Conservation (phyloP, 2,329 filamentous ascomycete species). For the Exophiala mesophila region DNA sequence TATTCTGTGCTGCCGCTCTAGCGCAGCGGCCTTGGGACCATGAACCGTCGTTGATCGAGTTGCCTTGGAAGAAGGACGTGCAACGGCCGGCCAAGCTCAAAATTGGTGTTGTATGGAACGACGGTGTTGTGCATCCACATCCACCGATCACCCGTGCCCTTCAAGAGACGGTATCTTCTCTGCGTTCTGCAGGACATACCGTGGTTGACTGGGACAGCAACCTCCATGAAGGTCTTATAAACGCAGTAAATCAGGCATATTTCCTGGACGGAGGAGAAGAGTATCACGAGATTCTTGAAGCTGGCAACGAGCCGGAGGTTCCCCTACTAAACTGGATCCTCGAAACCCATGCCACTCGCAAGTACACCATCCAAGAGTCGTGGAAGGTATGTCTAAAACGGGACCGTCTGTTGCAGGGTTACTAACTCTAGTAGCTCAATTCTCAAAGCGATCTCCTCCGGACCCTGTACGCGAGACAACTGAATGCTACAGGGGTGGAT, state of each 20-base stretch:
- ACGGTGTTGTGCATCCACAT: constrained; percentile 59
- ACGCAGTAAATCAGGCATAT: constrained; percentile 44
- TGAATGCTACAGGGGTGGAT: constrained; percentile 48
- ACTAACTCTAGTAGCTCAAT: constrained; percentile 31
- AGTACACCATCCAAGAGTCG: constrained; percentile 36
- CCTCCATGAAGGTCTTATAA: constrained; percentile 46
- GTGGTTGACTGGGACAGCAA: constrained; percentile 49
- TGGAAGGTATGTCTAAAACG: constrained; percentile 28
- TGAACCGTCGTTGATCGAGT: constrained; percentile 48
- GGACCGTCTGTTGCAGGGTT: neutral
- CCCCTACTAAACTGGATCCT: constrained; percentile 56
- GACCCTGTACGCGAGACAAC: constrained; percentile 41
- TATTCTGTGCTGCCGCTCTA: constrained; percentile 40
- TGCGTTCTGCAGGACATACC: constrained; percentile 46
- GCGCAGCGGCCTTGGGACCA: constrained; percentile 47
- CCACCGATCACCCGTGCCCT: constrained; percentile 56
- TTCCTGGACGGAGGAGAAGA: constrained; percentile 58
- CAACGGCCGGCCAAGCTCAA: constrained; percentile 36
- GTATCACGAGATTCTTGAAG: constrained; percentile 46
- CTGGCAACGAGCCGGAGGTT: constrained; percentile 53
- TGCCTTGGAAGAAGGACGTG: constrained; percentile 42
- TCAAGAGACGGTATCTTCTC: constrained; percentile 36
- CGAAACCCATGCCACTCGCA: constrained; percentile 49
- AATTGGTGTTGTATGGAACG: constrained; percentile 60
- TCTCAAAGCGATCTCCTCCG: constrained; percentile 27